A percentile compares a stretch with the other conserved stretches of the same genome.
Conservation (phyloP, 2,329 filamentous ascomycete species). For the Macrophomina tecta region DNA sequence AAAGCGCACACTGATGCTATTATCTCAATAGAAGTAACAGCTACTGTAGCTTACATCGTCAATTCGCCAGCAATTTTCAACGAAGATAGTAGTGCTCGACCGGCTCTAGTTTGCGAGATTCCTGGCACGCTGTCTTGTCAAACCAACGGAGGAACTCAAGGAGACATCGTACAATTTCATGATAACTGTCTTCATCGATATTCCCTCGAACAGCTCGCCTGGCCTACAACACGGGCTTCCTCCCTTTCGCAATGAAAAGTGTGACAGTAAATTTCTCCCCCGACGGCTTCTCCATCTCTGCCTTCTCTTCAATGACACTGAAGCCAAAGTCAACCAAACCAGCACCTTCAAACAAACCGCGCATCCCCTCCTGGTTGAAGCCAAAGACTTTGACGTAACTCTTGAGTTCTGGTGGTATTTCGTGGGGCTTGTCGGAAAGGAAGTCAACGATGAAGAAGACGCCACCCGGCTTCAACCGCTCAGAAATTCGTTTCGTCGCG, state of each 20-base stretch:
- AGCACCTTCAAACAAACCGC: constrained; percentile 67
- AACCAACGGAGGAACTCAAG: no score
- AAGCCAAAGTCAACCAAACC: constrained; percentile 65
- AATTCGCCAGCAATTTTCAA: no score
- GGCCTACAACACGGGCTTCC: background rate
- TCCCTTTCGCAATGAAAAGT: constrained; percentile 22
- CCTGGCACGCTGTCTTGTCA: no score
- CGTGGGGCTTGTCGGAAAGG: constrained; percentile 42
- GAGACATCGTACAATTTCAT: no score
- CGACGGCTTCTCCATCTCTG: constrained; percentile 47
- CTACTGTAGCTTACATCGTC: no score
- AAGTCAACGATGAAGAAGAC: constrained; percentile 73
- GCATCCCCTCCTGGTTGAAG: constrained; percentile 66
- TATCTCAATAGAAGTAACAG: no score
- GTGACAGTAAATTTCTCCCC: constrained; percentile 2
- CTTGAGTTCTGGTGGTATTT: constrained; percentile 41
- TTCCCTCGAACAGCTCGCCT: no score
- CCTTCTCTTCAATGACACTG: constrained; percentile 57
- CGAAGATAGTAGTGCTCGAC: no score
- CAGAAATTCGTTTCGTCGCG: constrained; percentile 63
- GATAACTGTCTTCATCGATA: no score
- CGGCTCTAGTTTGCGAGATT: no score
- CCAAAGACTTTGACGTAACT: constrained; percentile 69
- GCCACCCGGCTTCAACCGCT: constrained; percentile 69
- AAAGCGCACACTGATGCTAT: no score